phyloP scores from a whole-genome alignment of 1,284 basidiomycete species.

The Ganoderma multipileum region DNA sequence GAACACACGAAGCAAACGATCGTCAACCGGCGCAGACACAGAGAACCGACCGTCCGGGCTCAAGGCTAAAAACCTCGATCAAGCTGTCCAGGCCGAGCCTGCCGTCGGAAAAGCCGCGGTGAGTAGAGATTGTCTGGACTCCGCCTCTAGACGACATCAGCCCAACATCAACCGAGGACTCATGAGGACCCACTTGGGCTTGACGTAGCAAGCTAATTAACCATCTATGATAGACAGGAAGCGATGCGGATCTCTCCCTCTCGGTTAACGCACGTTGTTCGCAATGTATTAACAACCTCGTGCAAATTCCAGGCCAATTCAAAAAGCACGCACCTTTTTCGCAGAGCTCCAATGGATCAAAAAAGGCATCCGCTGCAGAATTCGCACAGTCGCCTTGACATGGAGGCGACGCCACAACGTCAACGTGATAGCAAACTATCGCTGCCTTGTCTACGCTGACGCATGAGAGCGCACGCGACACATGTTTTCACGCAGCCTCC shows the following conservation, averaged over 20 bases:
- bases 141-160: background rate
- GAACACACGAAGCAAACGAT: background rate
- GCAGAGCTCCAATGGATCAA: background rate
- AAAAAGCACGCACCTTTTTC: background rate
- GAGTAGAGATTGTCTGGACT: background rate
- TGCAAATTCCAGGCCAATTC: too few species aligned
- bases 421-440: background rate
- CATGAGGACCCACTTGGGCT: background rate
- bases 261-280: too few species aligned
- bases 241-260: background rate
- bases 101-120: background rate
- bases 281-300: too few species aligned
- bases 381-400: background rate
- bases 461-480: background rate
- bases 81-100: background rate
- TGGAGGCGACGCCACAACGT: background rate
- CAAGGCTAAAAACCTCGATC: background rate
- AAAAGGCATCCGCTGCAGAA: too few species aligned
- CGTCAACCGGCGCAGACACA: background rate
- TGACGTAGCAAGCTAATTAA: background rate
- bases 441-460: background rate
- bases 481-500: background rate
- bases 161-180: background rate
- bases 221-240: background rate
- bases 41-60: background rate